These are phyloP conservation scores for Aureobasidium sp. DNA, from an alignment of 2,329 filamentous ascomycete genomes.

Conservation along the genomic window DNA sequence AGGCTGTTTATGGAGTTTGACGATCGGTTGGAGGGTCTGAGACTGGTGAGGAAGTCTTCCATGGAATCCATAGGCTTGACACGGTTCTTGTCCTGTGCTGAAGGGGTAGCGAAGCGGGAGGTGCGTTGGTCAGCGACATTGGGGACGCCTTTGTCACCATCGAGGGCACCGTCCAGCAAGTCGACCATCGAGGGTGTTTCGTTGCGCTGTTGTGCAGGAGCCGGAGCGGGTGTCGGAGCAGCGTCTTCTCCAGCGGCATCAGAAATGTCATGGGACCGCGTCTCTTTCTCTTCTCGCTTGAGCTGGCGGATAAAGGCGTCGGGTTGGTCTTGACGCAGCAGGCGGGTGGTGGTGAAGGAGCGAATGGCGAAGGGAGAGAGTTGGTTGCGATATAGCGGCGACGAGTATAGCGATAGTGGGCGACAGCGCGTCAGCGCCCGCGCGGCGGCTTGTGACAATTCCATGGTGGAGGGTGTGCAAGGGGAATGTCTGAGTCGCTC, in stretches of 20 bases:
- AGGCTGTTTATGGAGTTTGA: not conserved
- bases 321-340: conserved; percentile 9
- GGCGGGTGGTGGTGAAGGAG: conserved; percentile 18
- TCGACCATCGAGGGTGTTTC: conserved; percentile 15
- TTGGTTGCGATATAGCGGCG: conserved; percentile 15
- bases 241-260: not conserved
- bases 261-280: not conserved
- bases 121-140: conserved; percentile 19
- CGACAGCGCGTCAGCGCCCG: conserved; percentile 23
- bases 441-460: conserved; percentile 21
- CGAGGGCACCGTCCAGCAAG: conserved; percentile 24
- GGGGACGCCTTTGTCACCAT: conserved; percentile 22
- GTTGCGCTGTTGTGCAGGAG: conserved; percentile 6
- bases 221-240: conserved; percentile 16
- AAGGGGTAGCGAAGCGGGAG: conserved; percentile 21
- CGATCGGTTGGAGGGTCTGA: conserved; percentile 1
- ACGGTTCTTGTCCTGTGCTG: conserved; percentile 17
- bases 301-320: conserved; percentile 1
- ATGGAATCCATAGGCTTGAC: conserved; percentile 10
- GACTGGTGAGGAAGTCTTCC: conserved; percentile 12
- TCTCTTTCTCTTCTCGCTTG: not conserved
- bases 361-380: conserved; percentile 17
- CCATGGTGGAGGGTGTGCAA: conserved; percentile 19
- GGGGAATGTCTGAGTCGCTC: not conserved
- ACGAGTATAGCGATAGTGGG: conserved; percentile 17